These are phyloP conservation scores for Cyberlindnera mrakii DNA, from an alignment of 805 yeast genomes.

Conservation along the genomic window DNA sequence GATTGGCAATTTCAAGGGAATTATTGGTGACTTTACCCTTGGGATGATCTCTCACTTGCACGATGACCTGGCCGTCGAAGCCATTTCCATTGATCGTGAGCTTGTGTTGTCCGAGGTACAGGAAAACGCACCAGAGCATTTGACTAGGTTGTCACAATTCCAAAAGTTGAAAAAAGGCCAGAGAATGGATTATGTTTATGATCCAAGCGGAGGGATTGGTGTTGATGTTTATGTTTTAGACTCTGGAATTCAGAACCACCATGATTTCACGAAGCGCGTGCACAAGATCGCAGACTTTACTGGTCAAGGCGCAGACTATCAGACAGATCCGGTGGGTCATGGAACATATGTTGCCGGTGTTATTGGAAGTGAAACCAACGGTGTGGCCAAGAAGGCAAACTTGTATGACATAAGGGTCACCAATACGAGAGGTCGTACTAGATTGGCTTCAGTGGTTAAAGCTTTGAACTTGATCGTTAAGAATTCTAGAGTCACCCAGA, in stretches of 20 bases:
- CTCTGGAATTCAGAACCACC: slow-evolving; percentile 34
- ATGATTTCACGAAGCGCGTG: slow-evolving; percentile 40
- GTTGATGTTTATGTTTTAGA: slow-evolving; percentile 34
- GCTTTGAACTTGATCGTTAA: slow-evolving; percentile 27
- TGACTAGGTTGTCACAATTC: slow-evolving; percentile 34
- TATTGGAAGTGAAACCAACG: slow-evolving; percentile 43
- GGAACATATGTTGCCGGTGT: slow-evolving; percentile 56
- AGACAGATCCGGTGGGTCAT: slow-evolving; percentile 37
- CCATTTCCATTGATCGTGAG: slow-evolving; percentile 31
- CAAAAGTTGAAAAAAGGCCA: slow-evolving; percentile 21
- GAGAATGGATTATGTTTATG: slow-evolving; percentile 34
- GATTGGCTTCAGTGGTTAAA: slow-evolving; percentile 27
- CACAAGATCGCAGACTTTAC: slow-evolving; percentile 41
- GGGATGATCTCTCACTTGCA: slow-evolving; percentile 26
- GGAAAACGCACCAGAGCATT: slow-evolving; percentile 37
- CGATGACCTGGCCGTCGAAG: slow-evolving; percentile 29
- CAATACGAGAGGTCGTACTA: slow-evolving; percentile 31
- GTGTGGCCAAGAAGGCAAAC: slow-evolving; percentile 43
- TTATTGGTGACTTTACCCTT: slow-evolving; percentile 31
- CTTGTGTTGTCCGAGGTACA: slow-evolving; percentile 33
- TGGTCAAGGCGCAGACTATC: slow-evolving; percentile 14
- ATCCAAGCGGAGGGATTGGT: slow-evolving; percentile 35
- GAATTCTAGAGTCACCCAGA: slow-evolving; percentile 24
- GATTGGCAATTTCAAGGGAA: slow-evolving; percentile 29
- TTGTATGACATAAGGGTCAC: slow-evolving; percentile 39